Evolutionary conservation across 306 rosid species (phyloP).

Genomic region (Fragaria vesca): DNA sequence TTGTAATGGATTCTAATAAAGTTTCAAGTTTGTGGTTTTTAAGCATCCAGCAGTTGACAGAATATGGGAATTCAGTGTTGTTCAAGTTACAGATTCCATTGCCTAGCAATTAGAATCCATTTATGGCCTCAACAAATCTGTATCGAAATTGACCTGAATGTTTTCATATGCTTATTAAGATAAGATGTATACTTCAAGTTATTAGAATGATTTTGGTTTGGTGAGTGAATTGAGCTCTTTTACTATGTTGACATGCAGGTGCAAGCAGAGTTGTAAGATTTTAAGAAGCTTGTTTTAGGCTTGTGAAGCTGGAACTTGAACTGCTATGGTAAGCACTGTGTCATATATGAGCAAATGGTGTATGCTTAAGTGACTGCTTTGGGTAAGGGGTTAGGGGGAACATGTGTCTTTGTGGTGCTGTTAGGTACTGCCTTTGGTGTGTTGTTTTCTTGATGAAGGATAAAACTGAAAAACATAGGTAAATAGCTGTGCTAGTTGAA

Average conservation of each 20-base stretch:
- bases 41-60: neutral
- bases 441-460: neutral
- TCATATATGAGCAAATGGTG: neutral
- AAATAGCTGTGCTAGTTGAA: neutral
- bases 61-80: neutral
- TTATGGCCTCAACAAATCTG: neutral
- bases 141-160: neutral
- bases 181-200: neutral
- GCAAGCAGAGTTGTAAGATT: neutral
- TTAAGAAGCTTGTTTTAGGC: neutral
- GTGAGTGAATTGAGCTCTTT: neutral
- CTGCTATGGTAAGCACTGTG: neutral
- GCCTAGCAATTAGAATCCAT: neutral
- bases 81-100: neutral
- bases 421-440: neutral
- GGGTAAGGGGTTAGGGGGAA: neutral
- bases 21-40: neutral
- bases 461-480: neutral
- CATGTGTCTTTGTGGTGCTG: neutral
- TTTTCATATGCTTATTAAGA: neutral
- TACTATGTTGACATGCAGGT: slow-evolving; percentile 1
- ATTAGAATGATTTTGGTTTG: neutral
- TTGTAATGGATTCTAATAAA: neutral
- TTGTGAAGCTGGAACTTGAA: slow-evolving; percentile 9
- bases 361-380: neutral